Evolutionary conservation across 371 early-diverging fungal genomes (phyloP), one percentile per base, ranked within the genome.

Genomic region (Thermomucor indicae-seudaticae): DNA sequence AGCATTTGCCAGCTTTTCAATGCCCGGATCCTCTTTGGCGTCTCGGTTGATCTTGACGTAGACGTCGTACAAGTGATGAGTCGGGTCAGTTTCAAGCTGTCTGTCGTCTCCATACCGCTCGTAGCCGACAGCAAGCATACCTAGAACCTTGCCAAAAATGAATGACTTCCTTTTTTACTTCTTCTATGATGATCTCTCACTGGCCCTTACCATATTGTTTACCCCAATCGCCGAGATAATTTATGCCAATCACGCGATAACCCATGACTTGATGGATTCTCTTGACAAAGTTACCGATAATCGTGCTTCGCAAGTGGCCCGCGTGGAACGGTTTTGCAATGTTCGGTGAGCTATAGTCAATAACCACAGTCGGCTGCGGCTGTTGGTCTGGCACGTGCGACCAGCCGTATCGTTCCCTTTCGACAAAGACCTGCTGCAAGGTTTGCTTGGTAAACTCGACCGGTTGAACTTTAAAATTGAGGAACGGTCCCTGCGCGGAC

Each of bases 251-350:
- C 7, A 89, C 85, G 3, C 88, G 81, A 68, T 91, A 96, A 4
- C 99, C 99, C 65, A 87, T 85, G 20, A 89, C 91, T 43, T 82
- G 75, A 65, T 90, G 82, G 14, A 93, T 79, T 30, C 93, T 90
- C 57, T 83, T 80, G 35, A 97, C 79, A 75, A 98, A 97, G 67
- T 93, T 94, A 38, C 99, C 99, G 44, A 99, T 84, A 55, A 99
- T 96, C 2, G 99, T 99, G 49, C 94, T 91, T 44, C 99, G 87
- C 66, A 99, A 76, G 67, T 99, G 99, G 0, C 99, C 99, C 29
- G 94, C 97, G 65, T 99, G 99, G 81, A 99, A 98, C n/a, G 97
- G 95, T 73, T 99, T 99, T 43, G 99, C 99, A 55, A 99, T 98
- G 79, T 99, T 99, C 46, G 99, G 99, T 57, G 92, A 91, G 56